Evolutionary conservation across 306 rosid genomes (phyloP).

Genomic region (Ceratonia siliqua): DNA sequence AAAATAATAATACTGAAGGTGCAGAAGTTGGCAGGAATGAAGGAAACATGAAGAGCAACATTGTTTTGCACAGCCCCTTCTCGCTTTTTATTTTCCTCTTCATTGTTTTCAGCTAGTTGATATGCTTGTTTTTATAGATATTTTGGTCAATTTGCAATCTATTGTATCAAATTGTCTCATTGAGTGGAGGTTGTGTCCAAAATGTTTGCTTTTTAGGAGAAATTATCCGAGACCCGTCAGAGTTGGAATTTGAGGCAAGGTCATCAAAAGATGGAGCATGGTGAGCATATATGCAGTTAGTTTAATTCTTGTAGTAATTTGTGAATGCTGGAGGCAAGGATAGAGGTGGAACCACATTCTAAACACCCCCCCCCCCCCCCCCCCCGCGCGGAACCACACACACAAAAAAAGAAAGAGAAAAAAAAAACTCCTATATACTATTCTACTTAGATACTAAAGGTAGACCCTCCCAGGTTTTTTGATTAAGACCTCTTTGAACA

Average conservation of each 20-base stretch:
- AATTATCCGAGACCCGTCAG: conserved; percentile 49
- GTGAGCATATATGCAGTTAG: conserved; percentile 44
- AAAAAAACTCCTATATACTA: not conserved
- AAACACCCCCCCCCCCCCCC: not conserved
- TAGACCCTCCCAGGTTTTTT: not conserved
- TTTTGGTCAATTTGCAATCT: not conserved
- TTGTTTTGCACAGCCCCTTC: not conserved
- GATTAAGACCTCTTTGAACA: conserved; percentile 1
- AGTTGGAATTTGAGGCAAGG: conserved; percentile 89
- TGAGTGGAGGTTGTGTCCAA: conserved; percentile 26
- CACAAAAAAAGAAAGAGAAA: too few species aligned
- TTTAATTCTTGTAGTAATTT: not conserved
- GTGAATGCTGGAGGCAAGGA: not conserved
- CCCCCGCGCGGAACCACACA: too few species aligned
- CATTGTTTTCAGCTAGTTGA: not conserved
- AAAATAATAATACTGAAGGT: conserved; percentile 10
- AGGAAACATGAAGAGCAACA: conserved; percentile 8
- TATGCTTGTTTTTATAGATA: not conserved
- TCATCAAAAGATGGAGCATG: conserved; percentile 96
- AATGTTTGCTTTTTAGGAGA: conserved; percentile 46
- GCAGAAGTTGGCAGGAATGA: conserved; percentile 1
- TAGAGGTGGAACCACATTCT: not conserved
- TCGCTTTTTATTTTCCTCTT: conserved; percentile 17
- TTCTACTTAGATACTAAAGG: not conserved
- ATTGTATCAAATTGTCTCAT: conserved; percentile 6